Evolutionary conservation across 2,329 filamentous ascomycete genomes (phyloP).

Genomic region (Ceratocystiopsis minuta): DNA sequence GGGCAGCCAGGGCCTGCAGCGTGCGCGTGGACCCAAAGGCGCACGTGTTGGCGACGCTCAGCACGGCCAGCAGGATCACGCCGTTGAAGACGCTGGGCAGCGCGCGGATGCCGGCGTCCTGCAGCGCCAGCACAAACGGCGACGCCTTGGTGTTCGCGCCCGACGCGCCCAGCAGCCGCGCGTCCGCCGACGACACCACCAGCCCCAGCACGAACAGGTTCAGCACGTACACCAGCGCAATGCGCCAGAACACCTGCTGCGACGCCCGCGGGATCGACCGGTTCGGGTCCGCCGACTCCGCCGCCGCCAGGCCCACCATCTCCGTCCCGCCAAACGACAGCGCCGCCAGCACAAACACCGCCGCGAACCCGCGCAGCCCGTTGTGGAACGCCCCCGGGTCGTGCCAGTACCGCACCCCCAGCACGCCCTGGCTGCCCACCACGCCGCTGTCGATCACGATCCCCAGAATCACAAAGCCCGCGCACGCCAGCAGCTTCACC

Average conservation of each 20-base stretch:
- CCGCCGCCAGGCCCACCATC: constrained; percentile 32
- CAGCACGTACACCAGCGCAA: constrained; percentile 32
- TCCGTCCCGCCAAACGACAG: constrained; percentile 35
- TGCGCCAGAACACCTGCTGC: constrained; percentile 37
- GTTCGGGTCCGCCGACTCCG: constrained; percentile 30
- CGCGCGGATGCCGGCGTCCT: constrained; percentile 29
- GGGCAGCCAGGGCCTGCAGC: constrained; percentile 29
- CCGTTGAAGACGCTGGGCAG: constrained; percentile 35
- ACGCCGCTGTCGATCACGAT: constrained; percentile 41
- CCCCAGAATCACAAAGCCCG: constrained; percentile 47
- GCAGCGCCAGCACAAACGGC: constrained; percentile 33
- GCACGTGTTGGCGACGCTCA: constrained; percentile 33
- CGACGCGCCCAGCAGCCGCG: constrained; percentile 19
- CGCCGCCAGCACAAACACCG: constrained; percentile 32
- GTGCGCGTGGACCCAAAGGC: constrained; percentile 32
- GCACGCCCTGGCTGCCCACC: constrained; percentile 36
- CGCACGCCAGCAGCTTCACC: constrained; percentile 38
- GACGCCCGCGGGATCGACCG: constrained; percentile 30
- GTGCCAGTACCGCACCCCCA: constrained; percentile 43
- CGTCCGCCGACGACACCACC: constrained; percentile 26
- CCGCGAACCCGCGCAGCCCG: constrained; percentile 31
- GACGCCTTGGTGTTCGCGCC: constrained; percentile 26
- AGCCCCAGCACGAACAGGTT: constrained; percentile 32
- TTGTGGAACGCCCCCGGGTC: constrained; percentile 35
- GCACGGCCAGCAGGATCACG: constrained; percentile 32